A percentile compares a stretch with the other conserved stretches of the same genome.
phyloP scores from a whole-genome alignment of 306 rosid species.

The Acmispon strigosus region DNA sequence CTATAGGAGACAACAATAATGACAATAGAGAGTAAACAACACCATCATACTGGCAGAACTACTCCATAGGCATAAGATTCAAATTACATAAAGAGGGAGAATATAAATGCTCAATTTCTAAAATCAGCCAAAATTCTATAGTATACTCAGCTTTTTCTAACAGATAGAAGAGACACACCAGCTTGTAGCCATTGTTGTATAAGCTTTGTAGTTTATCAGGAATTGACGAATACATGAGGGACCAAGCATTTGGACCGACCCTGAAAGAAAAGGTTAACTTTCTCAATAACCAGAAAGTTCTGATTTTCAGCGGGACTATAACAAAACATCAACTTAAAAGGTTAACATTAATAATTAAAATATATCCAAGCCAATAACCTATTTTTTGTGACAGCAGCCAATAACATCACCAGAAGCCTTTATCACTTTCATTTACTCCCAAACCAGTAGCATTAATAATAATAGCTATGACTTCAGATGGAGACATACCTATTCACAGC shows the following conservation, averaged over 20 bases:
- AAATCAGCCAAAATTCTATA: neutral
- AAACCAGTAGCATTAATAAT: slow-evolving; percentile 1
- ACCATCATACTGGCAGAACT: neutral
- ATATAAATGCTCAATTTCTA: neutral
- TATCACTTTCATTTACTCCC: neutral
- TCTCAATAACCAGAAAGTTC: neutral
- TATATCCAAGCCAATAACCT: neutral
- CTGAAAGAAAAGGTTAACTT: slow-evolving; percentile 37
- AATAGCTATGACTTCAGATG: neutral
- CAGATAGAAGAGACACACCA: slow-evolving; percentile 45
- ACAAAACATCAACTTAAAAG: neutral
- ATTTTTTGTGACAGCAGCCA: neutral
- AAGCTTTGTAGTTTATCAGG: slow-evolving; percentile 79
- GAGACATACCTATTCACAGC: slow-evolving; percentile 45
- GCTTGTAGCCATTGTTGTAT: slow-evolving; percentile 81
- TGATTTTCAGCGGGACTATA: neutral
- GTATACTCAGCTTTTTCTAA: neutral
- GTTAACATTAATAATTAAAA: neutral
- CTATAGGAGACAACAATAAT: slow-evolving; percentile 28
- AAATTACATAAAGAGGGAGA: neutral
- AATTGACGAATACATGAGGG: slow-evolving; percentile 72
- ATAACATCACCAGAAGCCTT: neutral
- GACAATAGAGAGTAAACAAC: neutral
- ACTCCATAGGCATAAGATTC: neutral
- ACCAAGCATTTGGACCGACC: slow-evolving; percentile 76